Evolutionary conservation across 2,329 filamentous ascomycete species (phyloP), one percentile per base, ranked within the genome.

Genomic region (Cercospora janseana): DNA sequence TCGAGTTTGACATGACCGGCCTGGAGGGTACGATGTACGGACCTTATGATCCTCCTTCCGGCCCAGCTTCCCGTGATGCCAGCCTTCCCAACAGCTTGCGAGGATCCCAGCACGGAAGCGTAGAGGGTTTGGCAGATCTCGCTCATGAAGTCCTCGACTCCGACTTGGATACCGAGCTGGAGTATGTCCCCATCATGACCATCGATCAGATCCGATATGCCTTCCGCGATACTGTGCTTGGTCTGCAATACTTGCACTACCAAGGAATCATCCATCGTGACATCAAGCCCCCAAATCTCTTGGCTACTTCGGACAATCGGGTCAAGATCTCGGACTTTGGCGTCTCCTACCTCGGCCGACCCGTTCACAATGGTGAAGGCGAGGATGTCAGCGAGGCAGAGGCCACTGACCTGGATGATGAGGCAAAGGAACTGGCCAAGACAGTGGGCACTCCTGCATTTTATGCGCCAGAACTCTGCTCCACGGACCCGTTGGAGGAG

Each of bases 271-370:
- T 76, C 10, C 74, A 77, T 54, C 71, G 74, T 34, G 74, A 77
- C 56, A 76, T 77, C 65, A 77, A 77, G 57, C 75, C 75, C 13
- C 91, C 92, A 28, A 97, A 97, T 66, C 78, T 98, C 5, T 77
- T 98, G 5, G 90, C 92, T 75, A 94, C 89, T 43, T 83, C 76
- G 61, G 86, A 90, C 57, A 84, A 91, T 60, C 83, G 86, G 10
- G 88, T 96, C 64, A 98, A 98, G 75, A 98, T 98, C 54, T 97
- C 93, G 4, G 93, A 98, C 66, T 98, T 98, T 73, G 93, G 93
- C 24, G 93, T 98, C 1, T 98, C 93, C 1, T 98, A 97, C 69
- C 88, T 98, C 56, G 93, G 93, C 21, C 83, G 89, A 43, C 89
- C 89, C 1, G 87, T 91, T 51, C 80, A 88, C 29, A 88, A 95